These are phyloP conservation scores for Ascodesmis nigricans DNA, from an alignment of 495 filamentous ascomycete species.

Conservation along the genomic window DNA sequence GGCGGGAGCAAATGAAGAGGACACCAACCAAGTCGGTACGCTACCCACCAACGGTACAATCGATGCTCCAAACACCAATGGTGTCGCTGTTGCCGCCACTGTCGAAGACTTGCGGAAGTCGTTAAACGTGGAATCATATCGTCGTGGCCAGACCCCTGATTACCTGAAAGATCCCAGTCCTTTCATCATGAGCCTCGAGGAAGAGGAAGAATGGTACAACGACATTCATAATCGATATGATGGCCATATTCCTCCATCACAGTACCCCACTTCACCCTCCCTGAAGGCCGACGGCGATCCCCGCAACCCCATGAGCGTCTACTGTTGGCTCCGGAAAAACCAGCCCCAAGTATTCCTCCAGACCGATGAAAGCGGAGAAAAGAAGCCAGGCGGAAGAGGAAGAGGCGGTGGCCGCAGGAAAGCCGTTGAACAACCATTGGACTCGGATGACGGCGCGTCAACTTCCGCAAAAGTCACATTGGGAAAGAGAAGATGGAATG, in stretches of 20 bases:
- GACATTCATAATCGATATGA: slow-evolving; percentile 44
- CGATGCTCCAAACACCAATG: no score
- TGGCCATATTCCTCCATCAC: slow-evolving; percentile 26
- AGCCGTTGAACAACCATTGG: slow-evolving; percentile 11
- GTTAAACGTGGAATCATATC: slow-evolving; percentile 10
- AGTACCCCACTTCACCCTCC: slow-evolving; percentile 19
- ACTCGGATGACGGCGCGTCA: slow-evolving; percentile 6
- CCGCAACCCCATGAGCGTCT: slow-evolving; percentile 63
- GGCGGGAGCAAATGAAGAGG: slow-evolving; percentile 1
- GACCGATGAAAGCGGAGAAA: slow-evolving; percentile 43
- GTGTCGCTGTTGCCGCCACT: slow-evolving; percentile 6
- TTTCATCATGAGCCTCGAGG: slow-evolving; percentile 38
- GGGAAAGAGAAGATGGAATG: slow-evolving; percentile 10
- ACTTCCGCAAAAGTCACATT: slow-evolving; percentile 2
- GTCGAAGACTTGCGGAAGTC: slow-evolving; percentile 7
- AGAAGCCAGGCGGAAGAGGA: slow-evolving; percentile 29
- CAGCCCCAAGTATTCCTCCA: slow-evolving; percentile 68
- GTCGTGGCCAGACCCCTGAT: slow-evolving; percentile 15
- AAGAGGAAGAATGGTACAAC: slow-evolving; percentile 59
- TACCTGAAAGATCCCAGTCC: slow-evolving; percentile 17
- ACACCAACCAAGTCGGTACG: neutral
- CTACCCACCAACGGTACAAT: neutral
- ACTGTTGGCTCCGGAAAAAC: slow-evolving; percentile 73
- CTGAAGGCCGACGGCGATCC: slow-evolving; percentile 33
- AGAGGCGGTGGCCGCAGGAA: slow-evolving; percentile 24